Evolutionary conservation across 2,329 filamentous ascomycete species (phyloP), one percentile per base, ranked within the genome.

Genomic region (Zarea fungicola): DNA sequence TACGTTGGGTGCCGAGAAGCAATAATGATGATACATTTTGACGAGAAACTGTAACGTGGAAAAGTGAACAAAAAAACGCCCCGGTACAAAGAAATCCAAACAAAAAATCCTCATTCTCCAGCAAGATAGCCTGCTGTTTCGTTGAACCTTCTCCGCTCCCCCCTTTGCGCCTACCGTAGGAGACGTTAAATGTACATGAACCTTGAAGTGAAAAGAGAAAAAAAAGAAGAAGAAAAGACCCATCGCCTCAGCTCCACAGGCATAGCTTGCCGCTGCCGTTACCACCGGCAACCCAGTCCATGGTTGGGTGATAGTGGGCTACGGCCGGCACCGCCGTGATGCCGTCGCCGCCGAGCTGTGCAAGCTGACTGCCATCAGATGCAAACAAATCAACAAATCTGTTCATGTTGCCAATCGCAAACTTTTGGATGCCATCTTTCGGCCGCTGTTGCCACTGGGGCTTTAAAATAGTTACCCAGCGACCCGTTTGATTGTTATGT

Each of bases 331-430:
- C 93, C 6, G 93, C 93, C 1, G 90, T 96, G 57, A 99, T 95
- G 1, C 86, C 88, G 1, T 95, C 89, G 0, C 90, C 89, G 1
- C 85, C 89, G 1, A 95, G 67, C 65, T 97, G 92, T 0, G 88
- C 92, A 4, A 99, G 70, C 64, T 97, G 92, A 59, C 89, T 84
- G 0, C 93, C 93, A 42, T 86, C 80, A 0, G 83, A 77, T 1
- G 85, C 86, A 64, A 87, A 99, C 1, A 99, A 79, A 61, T 99
- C 93, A 2, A 97, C 89, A 58, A 96, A 97, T 2, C 93, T 82
- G 62, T 95, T 96, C 93, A 97, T 97, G 58, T 97, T 99, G 1
- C 89, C 93, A 50, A 99, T 92, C 21, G 83, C 87, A 59, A 99
- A 90, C 53, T 92, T 89, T 54, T 95, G 85, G 5, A 95, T 82